Evolutionary conservation across 192 early-diverging fungal genomes (phyloP).

Genomic region (Rhizoclosmatium sp.): DNA sequence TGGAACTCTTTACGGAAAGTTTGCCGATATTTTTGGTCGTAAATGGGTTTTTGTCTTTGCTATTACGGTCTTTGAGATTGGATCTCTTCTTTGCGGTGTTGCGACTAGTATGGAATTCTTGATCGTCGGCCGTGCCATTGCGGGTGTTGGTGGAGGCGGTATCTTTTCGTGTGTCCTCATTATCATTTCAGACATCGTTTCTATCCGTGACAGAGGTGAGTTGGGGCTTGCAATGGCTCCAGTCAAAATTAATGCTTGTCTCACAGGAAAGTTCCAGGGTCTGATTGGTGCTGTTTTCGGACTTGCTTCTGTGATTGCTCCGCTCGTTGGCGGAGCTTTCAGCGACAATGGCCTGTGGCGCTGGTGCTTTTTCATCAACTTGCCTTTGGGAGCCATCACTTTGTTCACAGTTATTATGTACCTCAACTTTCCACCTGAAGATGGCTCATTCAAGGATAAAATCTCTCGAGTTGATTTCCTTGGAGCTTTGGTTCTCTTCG

Average conservation of each 20-base stretch:
- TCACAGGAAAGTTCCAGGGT: constrained; percentile 76
- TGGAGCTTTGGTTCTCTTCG: constrained; percentile 52
- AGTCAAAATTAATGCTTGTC: not conserved
- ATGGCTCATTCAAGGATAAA: constrained; percentile 64
- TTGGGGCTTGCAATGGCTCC: not conserved
- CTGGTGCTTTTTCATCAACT: constrained; percentile 72
- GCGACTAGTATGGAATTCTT: constrained; percentile 62
- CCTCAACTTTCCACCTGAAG: constrained; percentile 66
- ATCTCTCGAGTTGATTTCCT: constrained; percentile 71
- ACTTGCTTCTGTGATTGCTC: constrained; percentile 79
- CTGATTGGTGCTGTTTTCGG: constrained; percentile 82
- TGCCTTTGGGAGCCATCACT: constrained; percentile 80
- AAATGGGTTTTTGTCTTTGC: constrained; percentile 73
- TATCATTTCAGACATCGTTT: constrained; percentile 40
- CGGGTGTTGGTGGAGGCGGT: constrained; percentile 87
- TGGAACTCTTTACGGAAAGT: constrained; percentile 60
- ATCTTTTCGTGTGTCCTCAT: constrained; percentile 80
- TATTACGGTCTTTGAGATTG: constrained; percentile 74
- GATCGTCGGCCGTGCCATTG: constrained; percentile 79
- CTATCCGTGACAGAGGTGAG: constrained; percentile 11
- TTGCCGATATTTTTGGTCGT: constrained; percentile 93
- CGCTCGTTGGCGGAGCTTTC: constrained; percentile 85
- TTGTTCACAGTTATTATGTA: constrained; percentile 59
- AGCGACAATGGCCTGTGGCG: constrained; percentile 61
- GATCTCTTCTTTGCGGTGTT: constrained; percentile 81